These are phyloP conservation scores for Sporothrix inflata DNA, from an alignment of 2,329 filamentous ascomycete genomes.

Conservation along the genomic window DNA sequence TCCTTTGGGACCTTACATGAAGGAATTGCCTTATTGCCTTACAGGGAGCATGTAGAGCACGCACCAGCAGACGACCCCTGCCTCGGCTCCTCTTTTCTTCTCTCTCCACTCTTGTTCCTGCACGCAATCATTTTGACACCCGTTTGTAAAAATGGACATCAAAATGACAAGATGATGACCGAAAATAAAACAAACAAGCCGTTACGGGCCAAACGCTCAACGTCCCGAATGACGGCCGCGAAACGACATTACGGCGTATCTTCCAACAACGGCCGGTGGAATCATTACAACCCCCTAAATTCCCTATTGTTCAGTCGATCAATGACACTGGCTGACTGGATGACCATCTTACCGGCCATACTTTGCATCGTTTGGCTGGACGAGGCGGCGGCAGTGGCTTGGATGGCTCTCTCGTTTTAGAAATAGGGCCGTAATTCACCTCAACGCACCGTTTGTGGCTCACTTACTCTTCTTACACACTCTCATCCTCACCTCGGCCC, in stretches of 20 bases:
- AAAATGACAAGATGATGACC: too few relatives aligned
- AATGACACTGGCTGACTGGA: neutral
- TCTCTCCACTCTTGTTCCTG: neutral
- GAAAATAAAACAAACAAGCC: neutral
- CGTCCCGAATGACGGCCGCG: neutral
- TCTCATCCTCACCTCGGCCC: neutral
- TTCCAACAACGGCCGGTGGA: neutral
- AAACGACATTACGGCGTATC: conserved; percentile 8
- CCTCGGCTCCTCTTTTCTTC: neutral
- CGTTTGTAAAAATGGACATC: conserved; percentile 14
- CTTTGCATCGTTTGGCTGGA: neutral
- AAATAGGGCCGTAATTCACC: neutral
- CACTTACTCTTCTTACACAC: neutral
- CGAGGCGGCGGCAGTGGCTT: neutral
- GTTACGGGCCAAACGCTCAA: neutral
- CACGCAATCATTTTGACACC: conserved; percentile 24
- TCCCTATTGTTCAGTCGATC: neutral
- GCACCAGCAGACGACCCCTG: neutral
- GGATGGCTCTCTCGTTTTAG: neutral
- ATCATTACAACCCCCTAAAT: neutral
- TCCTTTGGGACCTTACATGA: conserved; percentile 1
- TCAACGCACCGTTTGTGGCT: neutral
- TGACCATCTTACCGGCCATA: neutral
- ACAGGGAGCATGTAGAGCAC: neutral
- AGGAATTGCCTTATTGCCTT: neutral